Conservation (phyloP, 352 stramenopile species). For the Aphanomyces cochlioides region DNA sequence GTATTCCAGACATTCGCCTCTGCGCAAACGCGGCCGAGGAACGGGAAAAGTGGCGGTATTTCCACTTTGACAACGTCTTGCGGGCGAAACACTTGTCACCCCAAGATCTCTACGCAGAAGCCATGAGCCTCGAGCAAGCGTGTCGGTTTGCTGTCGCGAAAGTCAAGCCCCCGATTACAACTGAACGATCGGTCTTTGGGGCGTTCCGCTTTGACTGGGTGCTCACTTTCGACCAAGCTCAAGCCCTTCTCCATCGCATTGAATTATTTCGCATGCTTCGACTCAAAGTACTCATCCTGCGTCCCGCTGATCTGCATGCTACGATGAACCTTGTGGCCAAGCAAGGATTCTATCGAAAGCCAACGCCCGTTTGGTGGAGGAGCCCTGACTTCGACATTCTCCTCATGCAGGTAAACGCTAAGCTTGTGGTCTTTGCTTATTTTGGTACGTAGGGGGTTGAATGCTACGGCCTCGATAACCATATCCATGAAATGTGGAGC, state of each 20-base stretch:
- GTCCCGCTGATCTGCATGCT: constrained; percentile 54
- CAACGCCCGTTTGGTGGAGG: constrained; percentile 61
- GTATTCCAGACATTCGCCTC: constrained; percentile 65
- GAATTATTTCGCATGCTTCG: constrained; percentile 76
- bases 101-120: constrained; percentile 17
- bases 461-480: constrained; percentile 73
- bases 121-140: constrained; percentile 9
- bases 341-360: constrained; percentile 33
- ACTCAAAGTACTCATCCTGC: constrained; percentile 60
- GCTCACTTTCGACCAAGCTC: constrained; percentile 52
- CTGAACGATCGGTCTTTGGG: constrained; percentile 58
- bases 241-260: constrained; percentile 67
- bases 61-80: constrained; percentile 54
- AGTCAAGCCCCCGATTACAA: constrained; percentile 25
- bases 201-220: constrained; percentile 59
- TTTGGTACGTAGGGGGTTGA: constrained; percentile 48
- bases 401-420: constrained; percentile 50
- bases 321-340: constrained; percentile 52
- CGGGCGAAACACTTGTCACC: constrained; percentile 28
- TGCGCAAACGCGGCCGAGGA: constrained; percentile 49
- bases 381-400: constrained; percentile 72
- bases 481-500: constrained; percentile 63
- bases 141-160: not conserved
- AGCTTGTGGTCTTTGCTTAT: not conserved
- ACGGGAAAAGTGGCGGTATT: constrained; percentile 78